These are phyloP conservation scores for Coemansia sp. DNA, from an alignment of 192 early-diverging fungal species.

Conservation along the genomic window DNA sequence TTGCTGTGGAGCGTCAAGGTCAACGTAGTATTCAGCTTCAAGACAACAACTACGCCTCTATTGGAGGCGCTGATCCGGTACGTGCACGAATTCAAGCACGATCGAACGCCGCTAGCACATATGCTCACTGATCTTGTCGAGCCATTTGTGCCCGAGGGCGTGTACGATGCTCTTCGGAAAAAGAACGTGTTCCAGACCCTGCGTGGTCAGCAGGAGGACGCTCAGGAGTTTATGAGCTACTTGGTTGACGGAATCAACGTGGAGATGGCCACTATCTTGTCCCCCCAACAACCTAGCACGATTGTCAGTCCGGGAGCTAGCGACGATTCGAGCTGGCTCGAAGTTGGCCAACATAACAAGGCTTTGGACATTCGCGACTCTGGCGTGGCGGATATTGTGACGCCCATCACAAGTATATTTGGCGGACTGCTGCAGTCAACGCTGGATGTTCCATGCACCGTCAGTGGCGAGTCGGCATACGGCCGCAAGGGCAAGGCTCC, in stretches of 20 bases:
- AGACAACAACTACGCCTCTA: slow-evolving; percentile 73
- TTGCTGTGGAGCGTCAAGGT: slow-evolving; percentile 66
- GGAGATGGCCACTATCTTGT: slow-evolving; percentile 61
- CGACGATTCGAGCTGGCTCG: slow-evolving; percentile 70
- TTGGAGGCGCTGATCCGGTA: slow-evolving; percentile 72
- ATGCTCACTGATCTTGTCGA: slow-evolving; percentile 55
- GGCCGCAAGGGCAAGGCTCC: slow-evolving; percentile 54
- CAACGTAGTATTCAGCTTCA: slow-evolving; percentile 68
- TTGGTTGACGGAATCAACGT: slow-evolving; percentile 94
- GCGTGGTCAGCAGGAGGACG: slow-evolving; percentile 94
- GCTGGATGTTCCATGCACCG: slow-evolving; percentile 58
- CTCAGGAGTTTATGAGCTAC: slow-evolving; percentile 93
- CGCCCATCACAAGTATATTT: slow-evolving; percentile 86
- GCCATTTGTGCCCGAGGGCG: slow-evolving; percentile 90
- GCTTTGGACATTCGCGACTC: slow-evolving; percentile 52
- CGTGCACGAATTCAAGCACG: slow-evolving; percentile 44
- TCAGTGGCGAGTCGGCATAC: background rate
- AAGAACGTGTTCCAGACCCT: slow-evolving; percentile 78
- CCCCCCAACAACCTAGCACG: background rate
- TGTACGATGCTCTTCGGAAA: slow-evolving; percentile 83
- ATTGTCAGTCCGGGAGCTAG: background rate
- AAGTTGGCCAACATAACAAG: slow-evolving; percentile 85
- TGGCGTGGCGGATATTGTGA: slow-evolving; percentile 47
- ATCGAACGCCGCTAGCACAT: slow-evolving; percentile 41
- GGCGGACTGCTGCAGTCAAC: slow-evolving; percentile 79